phyloP scores from a whole-genome alignment of 352 stramenopile species.

The Phytophthora hybrid region DNA sequence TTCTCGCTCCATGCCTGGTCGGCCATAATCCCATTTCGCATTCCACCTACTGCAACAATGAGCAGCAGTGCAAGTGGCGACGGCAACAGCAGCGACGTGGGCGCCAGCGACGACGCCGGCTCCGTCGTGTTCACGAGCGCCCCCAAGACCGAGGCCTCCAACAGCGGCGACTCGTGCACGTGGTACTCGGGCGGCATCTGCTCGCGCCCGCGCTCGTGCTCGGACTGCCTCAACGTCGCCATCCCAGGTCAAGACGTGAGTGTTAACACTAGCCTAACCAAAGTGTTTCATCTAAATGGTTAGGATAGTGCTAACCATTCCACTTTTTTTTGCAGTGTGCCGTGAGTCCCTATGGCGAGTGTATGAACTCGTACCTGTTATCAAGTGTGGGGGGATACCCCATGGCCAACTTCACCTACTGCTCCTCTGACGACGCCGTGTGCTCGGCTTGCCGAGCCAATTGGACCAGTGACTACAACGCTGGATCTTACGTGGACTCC shows the following conservation, averaged over 20 bases:
- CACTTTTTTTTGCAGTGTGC: constrained; percentile 35
- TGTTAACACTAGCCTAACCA: background rate
- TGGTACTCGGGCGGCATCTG: constrained; percentile 45
- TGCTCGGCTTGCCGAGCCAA: constrained; percentile 37
- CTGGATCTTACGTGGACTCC: constrained; percentile 17
- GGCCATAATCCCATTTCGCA: constrained; percentile 32
- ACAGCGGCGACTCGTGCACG: constrained; percentile 42
- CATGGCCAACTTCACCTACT: constrained; percentile 51
- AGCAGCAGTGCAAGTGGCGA: constrained; percentile 19
- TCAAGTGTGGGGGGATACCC: constrained; percentile 31
- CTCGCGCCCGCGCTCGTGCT: constrained; percentile 40
- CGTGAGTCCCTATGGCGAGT: constrained; percentile 41
- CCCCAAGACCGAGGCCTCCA: constrained; percentile 23
- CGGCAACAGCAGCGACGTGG: constrained; percentile 12
- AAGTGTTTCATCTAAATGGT: too few species aligned
- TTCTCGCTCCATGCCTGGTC: constrained; percentile 1
- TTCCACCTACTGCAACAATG: constrained; percentile 16
- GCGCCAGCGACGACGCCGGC: background rate
- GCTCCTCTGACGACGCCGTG: constrained; percentile 35
- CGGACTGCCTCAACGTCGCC: constrained; percentile 48
- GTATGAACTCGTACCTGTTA: constrained; percentile 41
- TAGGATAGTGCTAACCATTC: too few species aligned
- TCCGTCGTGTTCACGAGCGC: constrained; percentile 30
- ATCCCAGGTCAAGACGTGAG: constrained; percentile 39
- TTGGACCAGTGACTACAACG: constrained; percentile 33